Base-by-base conservation (phyloP, 108 stramenopile genomes). In the Nitzschia sp. region DNA sequence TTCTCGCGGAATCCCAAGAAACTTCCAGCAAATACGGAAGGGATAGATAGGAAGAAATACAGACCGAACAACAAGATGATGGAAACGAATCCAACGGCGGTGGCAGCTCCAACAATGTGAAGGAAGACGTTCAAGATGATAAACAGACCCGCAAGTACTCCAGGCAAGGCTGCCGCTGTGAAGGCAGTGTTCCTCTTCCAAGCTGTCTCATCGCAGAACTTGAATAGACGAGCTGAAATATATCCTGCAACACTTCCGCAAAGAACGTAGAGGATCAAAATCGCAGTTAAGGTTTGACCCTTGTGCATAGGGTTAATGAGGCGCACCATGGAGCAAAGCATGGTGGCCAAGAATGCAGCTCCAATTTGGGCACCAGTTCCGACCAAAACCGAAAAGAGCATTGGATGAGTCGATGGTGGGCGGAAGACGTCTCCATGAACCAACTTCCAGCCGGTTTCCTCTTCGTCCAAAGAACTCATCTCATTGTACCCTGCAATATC, bases 391-490 rank as follows among this genome's bases (percentile, higher is more conserved):
- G 88, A 76, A 15, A 97, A 87, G 37, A 94, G 51, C 89, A 95
- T 89, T 22, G 93, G 89, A 61, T 63, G 55, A 26, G 78, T 78
- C 14, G 79, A 44, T 19, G 97, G 97, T 52, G 96, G 95, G 48
- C 97, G 92, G 75, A 98, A 97, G 21, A 97, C 96, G 75, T 98
- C 97, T 17, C 95, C 96, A 64, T 97, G 97, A n/a, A 98, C 93
- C 70, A 97, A 76, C 78, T 98, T 98, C 97, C 97, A 98, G 11
- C 97, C 97, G 55, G 86, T 91, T 79, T 98, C 97, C 69, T 98
- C 97, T 68, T 96, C 96, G 25, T 88, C 89, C 20, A 88, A 43
- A 22, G 81, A 71, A 17, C 83, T 85, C 78, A 88, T 79, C 51
- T 95, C 97, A 71, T 97, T 99, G 93, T 98, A 98, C 11, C 86